Evolutionary conservation across 2,329 filamentous ascomycete species (phyloP).

Genomic region (Alternaria triticimaculans): DNA sequence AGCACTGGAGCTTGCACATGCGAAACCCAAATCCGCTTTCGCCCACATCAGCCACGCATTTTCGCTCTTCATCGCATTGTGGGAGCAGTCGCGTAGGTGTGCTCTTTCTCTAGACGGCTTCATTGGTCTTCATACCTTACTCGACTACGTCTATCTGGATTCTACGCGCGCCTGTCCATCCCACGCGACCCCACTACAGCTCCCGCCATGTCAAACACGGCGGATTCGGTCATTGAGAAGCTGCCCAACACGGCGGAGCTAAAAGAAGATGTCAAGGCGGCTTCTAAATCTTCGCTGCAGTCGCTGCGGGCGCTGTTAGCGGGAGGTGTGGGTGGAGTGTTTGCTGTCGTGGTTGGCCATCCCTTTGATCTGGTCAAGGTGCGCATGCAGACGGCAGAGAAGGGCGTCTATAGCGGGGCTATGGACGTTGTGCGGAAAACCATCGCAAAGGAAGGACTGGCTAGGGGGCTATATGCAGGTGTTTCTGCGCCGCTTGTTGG

Average conservation of each 20-base stretch:
- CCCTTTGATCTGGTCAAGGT: conserved; percentile 99
- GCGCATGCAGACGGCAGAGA: conserved; percentile 92
- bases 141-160: background rate
- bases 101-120: background rate
- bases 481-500: conserved; percentile 93
- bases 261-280: conserved; percentile 60
- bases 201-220: conserved; percentile 33
- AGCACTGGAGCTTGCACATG: conserved; percentile 39
- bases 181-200: conserved; percentile 8
- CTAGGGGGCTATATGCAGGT: conserved; percentile 87
- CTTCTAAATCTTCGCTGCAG: conserved; percentile 62
- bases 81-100: background rate
- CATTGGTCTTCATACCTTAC: background rate
- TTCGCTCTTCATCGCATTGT: conserved; percentile 5
- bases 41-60: conserved; percentile 14
- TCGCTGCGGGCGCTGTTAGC: conserved; percentile 82
- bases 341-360: conserved; percentile 90
- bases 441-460: conserved; percentile 82
- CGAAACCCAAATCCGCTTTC: conserved; percentile 22
- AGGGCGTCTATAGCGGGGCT: conserved; percentile 87
- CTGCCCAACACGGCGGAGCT: conserved; percentile 53
- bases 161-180: background rate
- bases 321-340: conserved; percentile 91
- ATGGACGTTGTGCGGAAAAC: conserved; percentile 92
- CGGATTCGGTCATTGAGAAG: conserved; percentile 35